Evolutionary conservation across 192 early-diverging fungal species (phyloP).

Genomic region (Coemansia sp.): DNA sequence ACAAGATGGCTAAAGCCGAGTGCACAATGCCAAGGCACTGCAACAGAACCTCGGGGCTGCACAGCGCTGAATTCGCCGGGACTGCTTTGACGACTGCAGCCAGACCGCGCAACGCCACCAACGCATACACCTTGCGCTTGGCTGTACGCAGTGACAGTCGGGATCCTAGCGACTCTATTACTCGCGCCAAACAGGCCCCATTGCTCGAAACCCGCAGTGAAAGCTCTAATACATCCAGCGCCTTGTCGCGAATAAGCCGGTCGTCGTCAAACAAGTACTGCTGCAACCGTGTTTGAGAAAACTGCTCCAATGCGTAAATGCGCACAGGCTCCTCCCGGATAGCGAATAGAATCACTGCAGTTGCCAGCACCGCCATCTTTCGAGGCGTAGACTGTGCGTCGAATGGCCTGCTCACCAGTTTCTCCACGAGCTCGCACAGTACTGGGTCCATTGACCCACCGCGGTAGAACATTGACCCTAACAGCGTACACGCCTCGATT

Average conservation of each 20-base stretch:
- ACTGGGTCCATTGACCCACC: conserved; percentile 3
- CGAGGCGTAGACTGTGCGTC: conserved; percentile 7
- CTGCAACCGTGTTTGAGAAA: conserved; percentile 3
- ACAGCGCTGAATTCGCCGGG: not conserved
- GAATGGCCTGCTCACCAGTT: conserved; percentile 12
- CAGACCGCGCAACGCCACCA: conserved; percentile 23
- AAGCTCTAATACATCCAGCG: conserved; percentile 41
- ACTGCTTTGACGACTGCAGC: conserved; percentile 27
- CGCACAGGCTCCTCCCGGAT: not conserved
- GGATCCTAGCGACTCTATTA: not conserved
- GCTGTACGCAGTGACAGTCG: not conserved
- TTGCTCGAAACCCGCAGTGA: not conserved
- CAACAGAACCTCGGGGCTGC: not conserved
- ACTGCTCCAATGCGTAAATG: not conserved
- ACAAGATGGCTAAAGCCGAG: not conserved
- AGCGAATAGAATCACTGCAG: not conserved
- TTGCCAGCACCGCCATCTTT: conserved; percentile 22
- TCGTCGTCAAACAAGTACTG: conserved; percentile 34
- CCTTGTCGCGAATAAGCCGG: conserved; percentile 37
- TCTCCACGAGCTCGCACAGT: conserved; percentile 8
- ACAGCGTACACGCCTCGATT: conserved; percentile 25
- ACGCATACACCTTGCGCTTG: not conserved
- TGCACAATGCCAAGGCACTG: not conserved
- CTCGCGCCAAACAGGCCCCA: not conserved
- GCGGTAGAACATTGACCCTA: conserved; percentile 16